A percentile compares a stretch with the other conserved stretches of the same genome.
Conservation (phyloP, 2,329 filamentous ascomycete species). For the Ambrosiella xylebori region DNA sequence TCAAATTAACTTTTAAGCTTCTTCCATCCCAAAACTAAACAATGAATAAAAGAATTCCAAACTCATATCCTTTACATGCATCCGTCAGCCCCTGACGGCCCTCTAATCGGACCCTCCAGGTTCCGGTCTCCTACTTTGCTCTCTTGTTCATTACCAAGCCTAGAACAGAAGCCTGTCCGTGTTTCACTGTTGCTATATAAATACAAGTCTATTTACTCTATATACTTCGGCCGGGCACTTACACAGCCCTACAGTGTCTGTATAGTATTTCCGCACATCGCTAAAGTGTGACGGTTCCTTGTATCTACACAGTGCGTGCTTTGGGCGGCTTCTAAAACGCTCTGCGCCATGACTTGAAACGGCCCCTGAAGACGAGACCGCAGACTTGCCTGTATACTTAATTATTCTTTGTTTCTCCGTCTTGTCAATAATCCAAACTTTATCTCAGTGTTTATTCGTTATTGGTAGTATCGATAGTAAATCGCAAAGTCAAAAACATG, state of each 20-base stretch:
- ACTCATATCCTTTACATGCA: not conserved
- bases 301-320: constrained; percentile 6
- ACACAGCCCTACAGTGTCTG: not conserved
- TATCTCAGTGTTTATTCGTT: not conserved
- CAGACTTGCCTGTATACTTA: too few relatives aligned
- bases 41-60: not conserved
- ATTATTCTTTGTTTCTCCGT: not conserved
- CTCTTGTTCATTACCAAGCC: not conserved
- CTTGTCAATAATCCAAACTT: not conserved
- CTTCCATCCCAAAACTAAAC: not conserved
- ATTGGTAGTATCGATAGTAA: too few relatives aligned
- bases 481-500: not conserved
- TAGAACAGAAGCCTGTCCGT: constrained; percentile 1
- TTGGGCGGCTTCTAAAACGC: constrained; percentile 2
- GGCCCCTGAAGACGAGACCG: not conserved
- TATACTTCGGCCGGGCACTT: not conserved
- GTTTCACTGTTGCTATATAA: not conserved
- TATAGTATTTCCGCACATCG: not conserved
- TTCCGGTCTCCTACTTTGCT: not conserved
- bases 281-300: not conserved
- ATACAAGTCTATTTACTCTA: too few relatives aligned
- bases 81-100: not conserved
- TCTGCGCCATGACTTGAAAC: not conserved
- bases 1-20: not conserved
- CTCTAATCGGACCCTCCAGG: not conserved